These are phyloP conservation scores for Saccharomyces eubayanus DNA, from an alignment of 805 yeast species.

Conservation along the genomic window DNA sequence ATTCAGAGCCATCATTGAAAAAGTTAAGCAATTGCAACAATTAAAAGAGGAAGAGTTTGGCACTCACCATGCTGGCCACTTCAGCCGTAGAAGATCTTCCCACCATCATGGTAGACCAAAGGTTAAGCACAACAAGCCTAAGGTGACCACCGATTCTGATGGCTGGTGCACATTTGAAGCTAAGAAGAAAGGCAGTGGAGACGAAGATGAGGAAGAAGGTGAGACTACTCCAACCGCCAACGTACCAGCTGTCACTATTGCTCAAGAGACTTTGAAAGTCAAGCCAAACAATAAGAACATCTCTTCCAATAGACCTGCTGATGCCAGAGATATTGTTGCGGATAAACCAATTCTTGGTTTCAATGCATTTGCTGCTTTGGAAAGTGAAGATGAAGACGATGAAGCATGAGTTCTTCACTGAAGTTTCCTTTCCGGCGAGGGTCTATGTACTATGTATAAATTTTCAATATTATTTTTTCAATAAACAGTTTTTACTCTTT, in stretches of 20 bases:
- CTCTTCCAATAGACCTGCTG: conserved; percentile 65
- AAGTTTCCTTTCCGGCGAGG: not conserved
- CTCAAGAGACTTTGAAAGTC: conserved; percentile 44
- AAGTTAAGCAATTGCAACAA: conserved; percentile 44
- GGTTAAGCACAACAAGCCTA: conserved; percentile 48
- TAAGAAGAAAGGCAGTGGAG: conserved; percentile 27
- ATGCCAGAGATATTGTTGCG: conserved; percentile 60
- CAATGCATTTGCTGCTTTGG: conserved; percentile 78
- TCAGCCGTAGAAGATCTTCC: conserved; percentile 53
- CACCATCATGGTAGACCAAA: conserved; percentile 40
- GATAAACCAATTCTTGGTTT: conserved; percentile 58
- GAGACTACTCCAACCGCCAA: conserved; percentile 33
- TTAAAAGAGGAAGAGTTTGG: conserved; percentile 30
- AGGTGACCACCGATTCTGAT: conserved; percentile 56
- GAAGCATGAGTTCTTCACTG: conserved; percentile 8
- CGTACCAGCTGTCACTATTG: conserved; percentile 23
- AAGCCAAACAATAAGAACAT: conserved; percentile 69
- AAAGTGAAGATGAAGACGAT: conserved; percentile 47
- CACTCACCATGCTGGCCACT: conserved; percentile 31
- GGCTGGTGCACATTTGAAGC: conserved; percentile 72
- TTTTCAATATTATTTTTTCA: not conserved
- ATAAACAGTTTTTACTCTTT: not conserved
- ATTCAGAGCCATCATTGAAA: conserved; percentile 58
- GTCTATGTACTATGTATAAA: not conserved
- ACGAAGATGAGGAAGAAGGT: conserved; percentile 31